Evolutionary conservation across 345 rosid genomes (phyloP).

Genomic region (Populus deltoides): DNA sequence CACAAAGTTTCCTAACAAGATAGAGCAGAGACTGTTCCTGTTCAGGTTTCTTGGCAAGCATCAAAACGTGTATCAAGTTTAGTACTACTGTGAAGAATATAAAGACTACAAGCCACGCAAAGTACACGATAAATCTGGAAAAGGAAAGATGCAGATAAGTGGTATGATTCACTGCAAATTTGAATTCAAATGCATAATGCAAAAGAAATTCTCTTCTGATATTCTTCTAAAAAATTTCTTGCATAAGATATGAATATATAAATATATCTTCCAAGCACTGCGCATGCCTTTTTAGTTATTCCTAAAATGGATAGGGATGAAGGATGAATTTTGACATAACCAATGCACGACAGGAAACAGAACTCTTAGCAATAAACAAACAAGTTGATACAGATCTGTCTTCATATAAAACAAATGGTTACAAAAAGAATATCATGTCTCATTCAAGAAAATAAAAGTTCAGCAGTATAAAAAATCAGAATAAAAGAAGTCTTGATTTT

Average conservation of each 20-base stretch:
- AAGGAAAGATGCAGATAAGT: slow-evolving; percentile 26
- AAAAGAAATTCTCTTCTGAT: slow-evolving; percentile 31
- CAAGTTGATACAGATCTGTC: background rate
- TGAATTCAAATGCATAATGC: slow-evolving; percentile 30
- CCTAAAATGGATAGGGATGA: slow-evolving; percentile 52
- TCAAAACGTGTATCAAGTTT: slow-evolving; percentile 20
- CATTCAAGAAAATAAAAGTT: background rate
- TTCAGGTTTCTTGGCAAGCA: slow-evolving; percentile 7
- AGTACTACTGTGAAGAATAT: background rate
- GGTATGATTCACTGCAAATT: slow-evolving; percentile 5
- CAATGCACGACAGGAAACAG: slow-evolving; percentile 23
- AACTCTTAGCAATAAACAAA: background rate
- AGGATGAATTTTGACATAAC: slow-evolving; percentile 34
- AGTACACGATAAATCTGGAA: slow-evolving; percentile 14
- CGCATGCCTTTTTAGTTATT: slow-evolving; percentile 31
- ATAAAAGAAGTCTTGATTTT: background rate
- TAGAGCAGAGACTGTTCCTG: background rate
- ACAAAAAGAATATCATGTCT: slow-evolving; percentile 1
- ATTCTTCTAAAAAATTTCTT: slow-evolving; percentile 61
- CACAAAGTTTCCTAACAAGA: background rate
- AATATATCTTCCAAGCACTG: slow-evolving; percentile 1
- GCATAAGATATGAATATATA: slow-evolving; percentile 43
- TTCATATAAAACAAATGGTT: background rate
- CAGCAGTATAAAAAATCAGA: background rate
- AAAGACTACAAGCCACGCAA: slow-evolving; percentile 12